Evolutionary conservation across 257 asterid species (phyloP), one percentile per base, ranked within the genome.

Genomic region (Solanum tacnaense): DNA sequence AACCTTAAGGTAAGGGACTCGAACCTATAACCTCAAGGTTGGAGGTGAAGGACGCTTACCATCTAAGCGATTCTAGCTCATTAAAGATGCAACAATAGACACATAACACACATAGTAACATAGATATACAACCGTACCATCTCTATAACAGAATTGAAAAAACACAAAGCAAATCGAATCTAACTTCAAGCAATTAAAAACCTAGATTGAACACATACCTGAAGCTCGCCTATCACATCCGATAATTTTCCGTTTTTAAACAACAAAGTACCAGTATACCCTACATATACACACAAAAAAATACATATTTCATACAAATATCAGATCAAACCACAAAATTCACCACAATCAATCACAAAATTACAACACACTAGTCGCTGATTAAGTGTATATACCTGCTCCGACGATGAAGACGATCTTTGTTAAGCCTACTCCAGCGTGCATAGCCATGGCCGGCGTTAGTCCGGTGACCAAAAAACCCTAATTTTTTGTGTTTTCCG

Each of bases 181-280:
- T 38, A 12, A 46, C 44, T 68, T 67, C 60, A 38, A 71, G 39
- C 83, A 52, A 75, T 20, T 29, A 34, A 18, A 49, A 23, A 18
- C 7, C 79, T 18, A 72, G 35, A 23, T 70, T n/a, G 60, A 56
- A 79, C 5, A 13, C 74, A 10, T 15, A 4, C 60, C 31, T 18
- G 79, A 88, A 92, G 87, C 68, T 92, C 93, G 29, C 88, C 83
- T 62, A 92, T 49, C 39, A 92, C 74, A 38, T 90, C 92, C 13
- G 92, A 90, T 52, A 92, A 86, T 89, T 91, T 91, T 6, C 93
- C 92, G 73, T 89, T 91, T 86, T 88, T 82, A 35, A 88, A 25
- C 84, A 91, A 71, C 32, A 90, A 7, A 27, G 93, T 90, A 89
- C 90, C 89, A 52, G 92, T 89, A 56, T 90, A 91, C 58, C 93